Evolutionary conservation across 2,329 filamentous ascomycete genomes (phyloP).

Genomic region (Chaetomiaceae sp.): DNA sequence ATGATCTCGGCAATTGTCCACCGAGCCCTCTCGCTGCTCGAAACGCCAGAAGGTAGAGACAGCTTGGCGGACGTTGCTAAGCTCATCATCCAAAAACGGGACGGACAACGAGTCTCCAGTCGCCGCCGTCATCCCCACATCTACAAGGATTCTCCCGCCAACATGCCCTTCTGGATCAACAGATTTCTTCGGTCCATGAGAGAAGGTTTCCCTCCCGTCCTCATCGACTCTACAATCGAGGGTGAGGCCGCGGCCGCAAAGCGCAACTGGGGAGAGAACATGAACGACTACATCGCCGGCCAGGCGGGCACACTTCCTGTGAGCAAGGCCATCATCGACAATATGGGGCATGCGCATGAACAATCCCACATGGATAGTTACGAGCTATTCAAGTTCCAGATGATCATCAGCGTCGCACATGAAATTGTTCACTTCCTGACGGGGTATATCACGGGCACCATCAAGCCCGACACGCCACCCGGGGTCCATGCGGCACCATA

Average conservation of each 20-base stretch:
- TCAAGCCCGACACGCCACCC: background rate
- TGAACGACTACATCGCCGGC: background rate
- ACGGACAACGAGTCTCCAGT: background rate
- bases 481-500: background rate
- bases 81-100: background rate
- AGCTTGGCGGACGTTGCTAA: background rate
- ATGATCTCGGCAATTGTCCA: background rate
- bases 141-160: background rate
- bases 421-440: constrained; percentile 4
- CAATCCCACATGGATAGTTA: background rate
- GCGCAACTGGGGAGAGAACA: background rate
- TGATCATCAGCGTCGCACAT: background rate
- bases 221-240: background rate
- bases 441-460: background rate
- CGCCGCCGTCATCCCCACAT: background rate
- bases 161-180: background rate
- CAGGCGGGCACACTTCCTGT: background rate
- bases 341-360: background rate
- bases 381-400: background rate
- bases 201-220: background rate
- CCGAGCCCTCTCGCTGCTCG: background rate
- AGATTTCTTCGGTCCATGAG: background rate
- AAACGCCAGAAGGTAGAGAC: background rate
- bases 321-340: background rate
- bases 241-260: background rate